Percentiles rank a stretch among this genome's conserved stretches.
These are phyloP conservation scores for Pythium catenulatum DNA, from an alignment of 352 stramenopile genomes.

Conservation along the genomic window DNA sequence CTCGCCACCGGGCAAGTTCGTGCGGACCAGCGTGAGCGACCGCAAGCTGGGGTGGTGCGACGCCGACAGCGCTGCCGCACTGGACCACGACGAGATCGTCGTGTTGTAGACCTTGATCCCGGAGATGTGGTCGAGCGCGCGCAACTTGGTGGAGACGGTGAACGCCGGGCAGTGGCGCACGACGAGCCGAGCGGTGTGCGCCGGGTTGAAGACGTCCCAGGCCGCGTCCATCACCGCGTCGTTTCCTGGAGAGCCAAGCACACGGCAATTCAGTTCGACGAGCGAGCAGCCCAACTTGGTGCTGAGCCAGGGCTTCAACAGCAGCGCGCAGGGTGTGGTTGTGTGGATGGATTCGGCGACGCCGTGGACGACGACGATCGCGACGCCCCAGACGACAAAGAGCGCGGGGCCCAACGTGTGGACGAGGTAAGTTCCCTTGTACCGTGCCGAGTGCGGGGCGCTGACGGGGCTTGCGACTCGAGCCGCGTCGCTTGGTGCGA, in stretches of 20 bases:
- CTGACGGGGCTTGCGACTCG: not conserved
- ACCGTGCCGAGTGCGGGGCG: no score
- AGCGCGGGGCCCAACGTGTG: not conserved
- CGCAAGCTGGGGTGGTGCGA: not conserved
- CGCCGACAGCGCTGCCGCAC: not conserved
- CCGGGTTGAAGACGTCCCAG: not conserved
- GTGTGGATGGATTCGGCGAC: not conserved
- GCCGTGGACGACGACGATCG: conserved; percentile 13
- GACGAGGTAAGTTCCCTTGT: no score
- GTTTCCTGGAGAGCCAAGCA: not conserved
- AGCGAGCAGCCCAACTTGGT: conserved; percentile 19
- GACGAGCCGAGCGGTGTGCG: not conserved
- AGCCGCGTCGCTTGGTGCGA: no score
- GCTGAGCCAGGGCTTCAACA: conserved; percentile 25
- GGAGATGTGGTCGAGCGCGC: not conserved
- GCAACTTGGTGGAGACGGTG: not conserved
- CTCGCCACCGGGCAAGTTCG: not conserved
- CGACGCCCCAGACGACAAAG: conserved; percentile 21
- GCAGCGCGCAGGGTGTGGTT: not conserved
- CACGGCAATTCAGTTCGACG: conserved; percentile 32
- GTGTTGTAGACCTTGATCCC: conserved; percentile 50
- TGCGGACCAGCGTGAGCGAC: not conserved
- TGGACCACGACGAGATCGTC: not conserved
- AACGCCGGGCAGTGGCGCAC: conserved; percentile 34
- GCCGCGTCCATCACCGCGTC: not conserved